Percentiles rank a stretch among this genome's conserved stretches.
Evolutionary conservation across 352 stramenopile species (phyloP).

Genomic region (Pythium chondricola): DNA sequence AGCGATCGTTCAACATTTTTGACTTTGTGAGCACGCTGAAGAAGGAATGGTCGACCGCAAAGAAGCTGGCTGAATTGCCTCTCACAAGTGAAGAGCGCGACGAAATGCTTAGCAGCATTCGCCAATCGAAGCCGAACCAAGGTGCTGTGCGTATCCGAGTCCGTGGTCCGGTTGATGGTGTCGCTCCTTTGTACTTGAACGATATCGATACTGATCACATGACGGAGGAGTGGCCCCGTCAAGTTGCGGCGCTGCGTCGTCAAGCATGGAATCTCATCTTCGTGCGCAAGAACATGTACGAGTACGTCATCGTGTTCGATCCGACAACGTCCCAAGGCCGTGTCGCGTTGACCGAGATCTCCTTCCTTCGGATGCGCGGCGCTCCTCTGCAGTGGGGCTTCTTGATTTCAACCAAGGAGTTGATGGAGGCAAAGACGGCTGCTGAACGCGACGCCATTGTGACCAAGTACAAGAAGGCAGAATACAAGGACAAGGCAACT

Average conservation of each 20-base stretch:
- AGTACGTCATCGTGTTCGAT: constrained; percentile 71
- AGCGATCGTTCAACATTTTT: constrained; percentile 90
- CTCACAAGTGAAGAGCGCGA: constrained; percentile 42
- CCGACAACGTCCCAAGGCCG: constrained; percentile 44
- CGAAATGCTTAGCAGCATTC: constrained; percentile 55
- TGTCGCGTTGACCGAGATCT: constrained; percentile 45
- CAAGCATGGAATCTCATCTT: constrained; percentile 82
- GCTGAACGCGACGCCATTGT: constrained; percentile 35
- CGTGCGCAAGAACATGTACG: constrained; percentile 85
- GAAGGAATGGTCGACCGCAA: constrained; percentile 68
- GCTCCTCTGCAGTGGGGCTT: constrained; percentile 74
- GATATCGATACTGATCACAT: constrained; percentile 70
- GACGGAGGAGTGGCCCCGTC: constrained; percentile 36
- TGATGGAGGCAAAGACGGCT: constrained; percentile 41
- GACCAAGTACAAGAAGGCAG: constrained; percentile 19
- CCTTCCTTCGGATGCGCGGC: constrained; percentile 63
- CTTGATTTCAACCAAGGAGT: constrained; percentile 62
- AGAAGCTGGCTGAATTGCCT: constrained; percentile 48
- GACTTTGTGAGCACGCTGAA: constrained; percentile 81
- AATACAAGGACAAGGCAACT: constrained; percentile 31
- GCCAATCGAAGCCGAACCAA: constrained; percentile 37
- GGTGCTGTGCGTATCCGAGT: constrained; percentile 55
- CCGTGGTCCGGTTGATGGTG: constrained; percentile 46
- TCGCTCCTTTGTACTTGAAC: constrained; percentile 72
- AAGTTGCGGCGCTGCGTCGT: constrained; percentile 39